A percentile compares a stretch with the other conserved stretches of the same genome.
Evolutionary conservation across 2,329 filamentous ascomycete genomes (phyloP).

Genomic region (Ascochyta lentis): DNA sequence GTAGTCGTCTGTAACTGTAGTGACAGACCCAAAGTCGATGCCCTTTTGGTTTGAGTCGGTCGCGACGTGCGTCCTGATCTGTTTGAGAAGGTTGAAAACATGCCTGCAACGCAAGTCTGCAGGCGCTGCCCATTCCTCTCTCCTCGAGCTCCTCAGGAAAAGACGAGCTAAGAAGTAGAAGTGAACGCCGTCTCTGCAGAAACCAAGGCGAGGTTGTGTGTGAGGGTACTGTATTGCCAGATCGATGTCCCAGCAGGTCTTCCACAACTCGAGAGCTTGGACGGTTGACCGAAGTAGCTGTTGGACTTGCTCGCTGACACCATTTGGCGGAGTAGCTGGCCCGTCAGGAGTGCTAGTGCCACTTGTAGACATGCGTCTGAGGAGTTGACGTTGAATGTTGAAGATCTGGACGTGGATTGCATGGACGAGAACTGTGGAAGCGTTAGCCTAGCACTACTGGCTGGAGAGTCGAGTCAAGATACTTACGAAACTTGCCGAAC

Average conservation of each 20-base stretch:
- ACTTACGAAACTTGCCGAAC: constrained; percentile 69
- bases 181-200: constrained; percentile 74
- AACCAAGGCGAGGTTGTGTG: constrained; percentile 68
- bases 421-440: constrained; percentile 66
- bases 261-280: constrained; percentile 73
- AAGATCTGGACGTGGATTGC: constrained; percentile 70
- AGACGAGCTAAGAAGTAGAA: constrained; percentile 76
- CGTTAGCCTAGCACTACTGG: constrained; percentile 12
- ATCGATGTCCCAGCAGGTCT: constrained; percentile 73
- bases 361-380: constrained; percentile 47
- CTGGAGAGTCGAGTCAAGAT: neutral
- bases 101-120: constrained; percentile 67
- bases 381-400: constrained; percentile 56
- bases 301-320: constrained; percentile 54
- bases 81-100: constrained; percentile 67
- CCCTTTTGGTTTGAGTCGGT: constrained; percentile 70
- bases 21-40: constrained; percentile 71
- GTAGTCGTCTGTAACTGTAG: constrained; percentile 71
- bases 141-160: constrained; percentile 65
- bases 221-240: constrained; percentile 71
- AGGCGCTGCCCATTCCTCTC: constrained; percentile 61
- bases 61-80: constrained; percentile 66
- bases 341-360: constrained; percentile 63
- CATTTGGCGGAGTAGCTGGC: constrained; percentile 54
- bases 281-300: constrained; percentile 56